These are phyloP conservation scores for Ophiocordyceps camponoti-rufipedis DNA, from an alignment of 2,329 filamentous ascomycete species.

Conservation along the genomic window DNA sequence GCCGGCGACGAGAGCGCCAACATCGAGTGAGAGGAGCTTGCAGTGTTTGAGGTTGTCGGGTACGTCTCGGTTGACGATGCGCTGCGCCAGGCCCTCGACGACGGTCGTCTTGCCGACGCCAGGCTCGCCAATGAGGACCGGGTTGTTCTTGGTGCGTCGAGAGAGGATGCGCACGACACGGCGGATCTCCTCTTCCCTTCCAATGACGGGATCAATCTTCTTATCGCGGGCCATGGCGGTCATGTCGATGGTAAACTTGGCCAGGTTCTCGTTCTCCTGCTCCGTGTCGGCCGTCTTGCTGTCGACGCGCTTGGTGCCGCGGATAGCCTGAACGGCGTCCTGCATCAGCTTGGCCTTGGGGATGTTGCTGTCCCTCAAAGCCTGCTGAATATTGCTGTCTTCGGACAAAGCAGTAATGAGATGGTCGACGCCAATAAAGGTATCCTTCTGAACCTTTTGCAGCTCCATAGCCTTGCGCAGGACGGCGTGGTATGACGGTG, in stretches of 20 bases:
- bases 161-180: constrained; percentile 84
- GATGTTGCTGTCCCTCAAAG: constrained; percentile 72
- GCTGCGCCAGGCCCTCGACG: constrained; percentile 84
- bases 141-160: constrained; percentile 94
- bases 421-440: constrained; percentile 86
- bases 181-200: constrained; percentile 87
- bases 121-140: constrained; percentile 90
- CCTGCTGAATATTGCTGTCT: constrained; percentile 53
- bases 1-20: constrained; percentile 84
- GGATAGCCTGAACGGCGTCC: constrained; percentile 76
- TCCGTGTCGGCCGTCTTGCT: constrained; percentile 91
- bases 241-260: constrained; percentile 99
- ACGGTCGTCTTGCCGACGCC: constrained; percentile 98
- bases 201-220: constrained; percentile 95
- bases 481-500: constrained; percentile 65
- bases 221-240: constrained; percentile 90
- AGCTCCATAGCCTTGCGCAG: constrained; percentile 73
- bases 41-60: constrained; percentile 89
- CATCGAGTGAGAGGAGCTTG: constrained; percentile 85
- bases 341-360: constrained; percentile 83
- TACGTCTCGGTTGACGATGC: constrained; percentile 92
- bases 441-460: constrained; percentile 95
- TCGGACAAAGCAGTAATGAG: constrained; percentile 74
- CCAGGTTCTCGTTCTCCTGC: constrained; percentile 82
- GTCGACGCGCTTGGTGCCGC: constrained; percentile 84